A percentile compares a stretch with the other conserved stretches of the same genome.
phyloP scores from a whole-genome alignment of 2,329 filamentous ascomycete genomes.

The Ascochyta clinopodiicola region DNA sequence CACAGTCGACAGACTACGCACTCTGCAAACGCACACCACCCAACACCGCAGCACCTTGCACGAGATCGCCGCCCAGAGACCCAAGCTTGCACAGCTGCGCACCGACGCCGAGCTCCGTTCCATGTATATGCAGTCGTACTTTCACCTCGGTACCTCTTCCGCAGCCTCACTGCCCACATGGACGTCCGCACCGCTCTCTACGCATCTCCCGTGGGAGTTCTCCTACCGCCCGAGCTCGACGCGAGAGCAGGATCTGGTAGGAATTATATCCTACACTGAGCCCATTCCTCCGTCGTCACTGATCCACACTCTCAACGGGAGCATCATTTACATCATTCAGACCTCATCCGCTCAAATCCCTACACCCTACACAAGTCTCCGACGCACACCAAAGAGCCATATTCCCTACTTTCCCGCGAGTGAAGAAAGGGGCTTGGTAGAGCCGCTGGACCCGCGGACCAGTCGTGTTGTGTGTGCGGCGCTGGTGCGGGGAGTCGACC shows the following conservation, averaged over 20 bases:
- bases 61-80: slow-evolving; percentile 63
- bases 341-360: slow-evolving; percentile 57
- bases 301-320: slow-evolving; percentile 71
- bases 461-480: slow-evolving; percentile 69
- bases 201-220: slow-evolving; percentile 66
- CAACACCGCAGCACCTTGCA: slow-evolving; percentile 52
- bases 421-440: slow-evolving; percentile 52
- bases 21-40: slow-evolving; percentile 53
- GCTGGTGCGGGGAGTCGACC: slow-evolving; percentile 74
- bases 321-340: slow-evolving; percentile 70
- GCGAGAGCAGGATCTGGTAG: slow-evolving; percentile 61
- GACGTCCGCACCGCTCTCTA: slow-evolving; percentile 63
- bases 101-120: slow-evolving; percentile 70
- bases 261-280: slow-evolving; percentile 72
- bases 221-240: slow-evolving; percentile 60
- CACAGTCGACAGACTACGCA: slow-evolving; percentile 63
- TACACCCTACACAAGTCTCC: slow-evolving; percentile 35
- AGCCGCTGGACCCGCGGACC: slow-evolving; percentile 63
- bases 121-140: slow-evolving; percentile 84
- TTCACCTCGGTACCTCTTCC: slow-evolving; percentile 58
- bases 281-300: slow-evolving; percentile 66
- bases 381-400: slow-evolving; percentile 56
- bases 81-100: slow-evolving; percentile 49
- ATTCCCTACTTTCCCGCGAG: slow-evolving; percentile 67
- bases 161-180: slow-evolving; percentile 50